A percentile compares a stretch with the other conserved stretches of the same genome.
These are phyloP conservation scores for Fusarium pilosicola DNA, from an alignment of 2,329 filamentous ascomycete species.

Conservation along the genomic window DNA sequence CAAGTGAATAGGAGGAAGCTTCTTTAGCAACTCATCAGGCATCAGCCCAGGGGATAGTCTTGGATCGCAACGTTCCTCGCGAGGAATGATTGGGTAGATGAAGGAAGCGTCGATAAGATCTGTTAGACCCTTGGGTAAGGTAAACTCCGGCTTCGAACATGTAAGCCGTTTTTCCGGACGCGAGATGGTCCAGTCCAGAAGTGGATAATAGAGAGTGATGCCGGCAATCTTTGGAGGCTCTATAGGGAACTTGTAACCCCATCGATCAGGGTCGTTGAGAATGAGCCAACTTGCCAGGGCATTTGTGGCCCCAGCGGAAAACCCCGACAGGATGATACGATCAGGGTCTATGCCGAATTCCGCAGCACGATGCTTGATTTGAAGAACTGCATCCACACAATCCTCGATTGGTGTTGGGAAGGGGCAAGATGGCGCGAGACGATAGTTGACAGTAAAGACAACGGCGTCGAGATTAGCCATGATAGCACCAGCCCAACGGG, in stretches of 20 bases:
- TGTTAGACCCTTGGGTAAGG: constrained; percentile 66
- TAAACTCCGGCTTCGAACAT: constrained; percentile 65
- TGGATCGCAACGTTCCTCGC: constrained; percentile 60
- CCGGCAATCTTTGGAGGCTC: constrained; percentile 61
- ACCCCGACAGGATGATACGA: constrained; percentile 69
- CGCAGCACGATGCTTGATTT: constrained; percentile 64
- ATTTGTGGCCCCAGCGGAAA: constrained; percentile 70
- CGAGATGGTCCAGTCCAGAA: constrained; percentile 68
- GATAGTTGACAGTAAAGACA: constrained; percentile 73
- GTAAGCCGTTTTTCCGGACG: constrained; percentile 65
- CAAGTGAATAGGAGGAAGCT: constrained; percentile 65
- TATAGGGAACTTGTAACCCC: constrained; percentile 51
- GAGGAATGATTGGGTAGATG: constrained; percentile 61
- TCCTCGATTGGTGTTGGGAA: constrained; percentile 74
- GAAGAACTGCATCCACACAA: constrained; percentile 70
- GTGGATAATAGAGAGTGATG: constrained; percentile 69
- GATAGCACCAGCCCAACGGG: constrained; percentile 67
- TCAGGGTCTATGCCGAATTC: constrained; percentile 67
- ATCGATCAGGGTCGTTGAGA: constrained; percentile 55
- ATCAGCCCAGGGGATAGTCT: constrained; percentile 69
- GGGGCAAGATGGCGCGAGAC: constrained; percentile 72
- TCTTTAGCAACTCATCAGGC: constrained; percentile 60
- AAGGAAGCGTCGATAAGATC: constrained; percentile 72
- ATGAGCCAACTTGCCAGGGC: constrained; percentile 60
- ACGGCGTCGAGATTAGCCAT: constrained; percentile 64